These are phyloP conservation scores for Cucurbita ficifolia DNA, from an alignment of 306 rosid genomes.

Conservation along the genomic window DNA sequence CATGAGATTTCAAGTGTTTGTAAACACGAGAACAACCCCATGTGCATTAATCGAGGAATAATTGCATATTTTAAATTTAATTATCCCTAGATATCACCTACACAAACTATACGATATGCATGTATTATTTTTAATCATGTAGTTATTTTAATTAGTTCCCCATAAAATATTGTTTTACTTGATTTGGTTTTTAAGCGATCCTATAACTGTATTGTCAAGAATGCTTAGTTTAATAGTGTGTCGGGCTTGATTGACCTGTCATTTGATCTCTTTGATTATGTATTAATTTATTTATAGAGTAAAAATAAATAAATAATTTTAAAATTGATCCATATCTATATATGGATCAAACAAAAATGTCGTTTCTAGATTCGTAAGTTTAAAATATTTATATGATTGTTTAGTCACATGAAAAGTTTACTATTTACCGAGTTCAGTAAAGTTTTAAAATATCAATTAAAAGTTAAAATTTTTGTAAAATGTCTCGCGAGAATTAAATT, in stretches of 20 bases:
- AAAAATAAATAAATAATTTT: background rate
- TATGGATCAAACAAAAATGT: background rate
- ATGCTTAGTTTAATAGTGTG: background rate
- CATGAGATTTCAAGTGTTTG: background rate
- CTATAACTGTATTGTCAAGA: background rate
- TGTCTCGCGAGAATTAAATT: no score
- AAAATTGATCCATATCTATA: background rate
- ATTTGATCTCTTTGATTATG: background rate
- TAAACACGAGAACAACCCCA: background rate
- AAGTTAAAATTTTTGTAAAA: no score
- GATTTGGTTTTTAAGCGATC: background rate
- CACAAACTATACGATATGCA: background rate
- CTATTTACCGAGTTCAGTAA: background rate
- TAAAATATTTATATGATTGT: background rate
- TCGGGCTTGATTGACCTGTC: background rate
- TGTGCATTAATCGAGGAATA: conserved; percentile 4
- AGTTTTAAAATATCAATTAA: background rate
- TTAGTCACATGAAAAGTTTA: background rate
- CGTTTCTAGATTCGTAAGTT: background rate
- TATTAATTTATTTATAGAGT: background rate
- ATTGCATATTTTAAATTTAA: background rate
- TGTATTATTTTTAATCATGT: background rate
- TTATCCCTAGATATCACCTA: no score
- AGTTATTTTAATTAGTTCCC: background rate
- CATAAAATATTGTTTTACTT: background rate